Base-by-base conservation (phyloP, 192 early-diverging fungal species). In the Gamsiella multidivaricata region DNA sequence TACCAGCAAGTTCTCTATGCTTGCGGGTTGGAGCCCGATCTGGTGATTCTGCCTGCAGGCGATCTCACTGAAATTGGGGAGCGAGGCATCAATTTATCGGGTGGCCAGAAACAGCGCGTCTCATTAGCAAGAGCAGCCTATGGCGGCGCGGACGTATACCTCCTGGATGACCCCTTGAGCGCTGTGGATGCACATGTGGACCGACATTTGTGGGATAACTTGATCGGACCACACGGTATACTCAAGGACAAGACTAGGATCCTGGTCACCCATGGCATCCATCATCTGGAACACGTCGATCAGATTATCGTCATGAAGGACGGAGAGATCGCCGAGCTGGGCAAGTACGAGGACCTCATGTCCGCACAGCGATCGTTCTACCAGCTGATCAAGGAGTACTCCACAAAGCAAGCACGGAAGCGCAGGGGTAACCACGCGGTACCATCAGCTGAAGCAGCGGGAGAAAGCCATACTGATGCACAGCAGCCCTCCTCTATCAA, bases 61-160 rank as follows among this genome's bases (percentile, higher is more conserved):
- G 97, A 99, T 81, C 65, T 87, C 80, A 95, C 94, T 9, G 96
- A 98, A 65, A 94, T 96, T 80, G 94, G 95, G 39, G 94, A 96
- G 74, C 87, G 88, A 56, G 96, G 96, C 33, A 91, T 96, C 65
- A 96, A 93, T 43, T 81, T 98, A 18, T 94, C 92, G 22, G 96
- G 96, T 54, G 96, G 96, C 14, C 96, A 98, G 57, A 96, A 94
- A 66, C 89, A 90, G 22, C 88, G 87, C 56, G 80, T 85, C 36
- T 84, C 84, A 4, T 63, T 86, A 23, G 86, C 84, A 80, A 88
- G 70, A 51, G 94, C 95, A 1, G 93, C 96, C 22, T 98, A 98
- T 70, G 82, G 92, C 9, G 82, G 90, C 17, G 92, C 94, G 5
- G 95, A 97, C 78, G 51, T 80, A 5, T 80, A 80, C 12, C 65